A percentile compares a stretch with the other conserved stretches of the same genome.
phyloP scores from a whole-genome alignment of 495 filamentous ascomycete species.

The Xylaria scruposa region DNA sequence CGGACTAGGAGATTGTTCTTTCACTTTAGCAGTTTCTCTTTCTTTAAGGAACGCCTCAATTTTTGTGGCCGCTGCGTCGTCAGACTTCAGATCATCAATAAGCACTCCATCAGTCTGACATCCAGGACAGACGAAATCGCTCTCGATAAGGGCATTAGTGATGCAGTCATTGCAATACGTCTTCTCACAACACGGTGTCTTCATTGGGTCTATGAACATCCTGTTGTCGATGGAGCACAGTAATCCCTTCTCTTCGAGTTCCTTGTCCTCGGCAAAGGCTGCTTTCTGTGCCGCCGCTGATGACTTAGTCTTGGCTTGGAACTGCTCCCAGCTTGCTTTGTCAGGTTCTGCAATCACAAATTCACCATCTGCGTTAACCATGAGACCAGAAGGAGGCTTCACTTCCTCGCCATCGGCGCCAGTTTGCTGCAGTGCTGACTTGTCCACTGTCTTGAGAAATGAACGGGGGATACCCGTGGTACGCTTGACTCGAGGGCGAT shows the following conservation, averaged over 20 bases:
- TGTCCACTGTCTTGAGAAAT: constrained; percentile 91
- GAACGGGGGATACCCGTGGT: constrained; percentile 96
- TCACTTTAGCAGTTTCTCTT: constrained; percentile 67
- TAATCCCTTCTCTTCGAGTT: constrained; percentile 83
- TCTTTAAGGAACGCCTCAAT: constrained; percentile 78
- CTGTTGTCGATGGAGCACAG: constrained; percentile 95
- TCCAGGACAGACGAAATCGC: constrained; percentile 92
- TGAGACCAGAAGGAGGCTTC: constrained; percentile 82
- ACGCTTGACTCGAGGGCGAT: constrained; percentile 86
- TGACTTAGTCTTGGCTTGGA: constrained; percentile 89
- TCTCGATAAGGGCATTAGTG: constrained; percentile 94
- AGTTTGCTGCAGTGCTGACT: constrained; percentile 75
- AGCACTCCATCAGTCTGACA: constrained; percentile 89
- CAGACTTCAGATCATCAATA: constrained; percentile 85
- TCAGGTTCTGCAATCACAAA: constrained; percentile 95
- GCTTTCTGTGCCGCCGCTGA: constrained; percentile 79
- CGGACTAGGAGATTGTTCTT: constrained; percentile 49
- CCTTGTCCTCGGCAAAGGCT: constrained; percentile 71
- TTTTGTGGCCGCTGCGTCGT: constrained; percentile 77
- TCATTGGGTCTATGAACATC: constrained; percentile 95
- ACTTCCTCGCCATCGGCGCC: constrained; percentile 74
- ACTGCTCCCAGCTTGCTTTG: constrained; percentile 93
- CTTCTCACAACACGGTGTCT: constrained; percentile 96
- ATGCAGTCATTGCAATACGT: constrained; percentile 99
- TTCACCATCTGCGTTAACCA: constrained; percentile 97